Evolutionary conservation across 2,329 filamentous ascomycete genomes (phyloP), one percentile per base, ranked within the genome.

Genomic region (Moelleriella libera): DNA sequence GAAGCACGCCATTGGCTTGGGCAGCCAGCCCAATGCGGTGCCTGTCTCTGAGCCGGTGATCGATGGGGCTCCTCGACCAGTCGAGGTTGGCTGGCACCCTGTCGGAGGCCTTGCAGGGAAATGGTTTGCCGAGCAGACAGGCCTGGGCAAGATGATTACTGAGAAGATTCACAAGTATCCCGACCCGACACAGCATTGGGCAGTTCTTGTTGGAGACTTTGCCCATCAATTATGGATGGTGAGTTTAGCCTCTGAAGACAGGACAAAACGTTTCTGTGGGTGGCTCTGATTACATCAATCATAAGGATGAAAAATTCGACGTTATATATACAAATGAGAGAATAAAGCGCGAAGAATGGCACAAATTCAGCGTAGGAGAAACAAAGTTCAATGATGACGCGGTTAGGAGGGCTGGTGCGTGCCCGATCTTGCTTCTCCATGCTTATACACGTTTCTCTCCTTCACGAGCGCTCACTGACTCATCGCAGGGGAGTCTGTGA

Each of bases 151-250:
- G 58, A 62, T 74, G 63, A 78, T 79, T 49, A 76, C 72, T 0
- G 70, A 75, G 43, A 71, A 68, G 51, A 70, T 75, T 47, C 68
- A 74, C 53, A 66, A 63, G 48, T 77, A 74, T 51, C 75, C 75
- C 0, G 75, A 79, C 54, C 75, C 75, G 4, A 77, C 74, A 4
- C 75, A 79, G 59, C 75, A 79, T 54, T 79, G 75, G 75, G 74
- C 73, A 2, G 71, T 78, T 1, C 62, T 79, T 0, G 72, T 78
- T 1, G 75, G 73, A 2, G 72, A 70, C 10, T 79, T 65, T 54
- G 68, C 67, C 1, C 75, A 78, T 55, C 66, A 78, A 56, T 59
- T 79, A n/a, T 79, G 75, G 75, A 78, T 78, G 74, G 71, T 71
- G 52, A 52, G 63, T 57, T 5, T 14, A 37, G 5, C 6, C 31